These are phyloP conservation scores for Torrubiellomyces zombiae DNA, from an alignment of 2,329 filamentous ascomycete genomes.

Conservation along the genomic window DNA sequence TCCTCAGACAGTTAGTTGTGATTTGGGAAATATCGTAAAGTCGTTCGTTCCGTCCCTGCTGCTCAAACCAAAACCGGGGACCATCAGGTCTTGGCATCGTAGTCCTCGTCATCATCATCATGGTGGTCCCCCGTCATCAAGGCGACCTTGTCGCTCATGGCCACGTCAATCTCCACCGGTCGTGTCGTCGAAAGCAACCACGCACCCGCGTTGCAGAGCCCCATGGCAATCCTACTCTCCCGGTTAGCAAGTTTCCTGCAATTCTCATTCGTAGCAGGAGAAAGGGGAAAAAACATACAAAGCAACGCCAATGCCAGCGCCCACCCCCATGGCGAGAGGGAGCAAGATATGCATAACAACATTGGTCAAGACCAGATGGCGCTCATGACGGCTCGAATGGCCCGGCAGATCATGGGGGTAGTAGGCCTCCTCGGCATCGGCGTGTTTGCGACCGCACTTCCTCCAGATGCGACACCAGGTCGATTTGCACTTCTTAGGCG, in stretches of 20 bases:
- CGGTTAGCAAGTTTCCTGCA: constrained; percentile 10
- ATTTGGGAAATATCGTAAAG: no score
- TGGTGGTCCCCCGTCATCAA: constrained; percentile 24
- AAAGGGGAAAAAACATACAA: constrained; percentile 26
- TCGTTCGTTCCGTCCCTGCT: no score
- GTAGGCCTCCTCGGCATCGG: constrained; percentile 5
- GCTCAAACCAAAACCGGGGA: no score
- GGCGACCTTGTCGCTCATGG: constrained; percentile 34
- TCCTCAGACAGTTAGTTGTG: no score
- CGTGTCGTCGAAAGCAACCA: no score
- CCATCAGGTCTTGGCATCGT: constrained; percentile 9
- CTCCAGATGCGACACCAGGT: constrained; percentile 5
- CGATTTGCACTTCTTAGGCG: constrained; percentile 11
- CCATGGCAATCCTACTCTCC: constrained; percentile 39
- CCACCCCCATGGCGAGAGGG: constrained; percentile 51
- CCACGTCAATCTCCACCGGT: no score
- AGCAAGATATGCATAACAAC: constrained; percentile 47
- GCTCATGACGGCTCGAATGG: constrained; percentile 9
- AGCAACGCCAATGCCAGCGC: constrained; percentile 51
- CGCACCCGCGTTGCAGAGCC: constrained; percentile 44
- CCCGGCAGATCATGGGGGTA: constrained; percentile 10
- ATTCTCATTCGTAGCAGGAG: neutral
- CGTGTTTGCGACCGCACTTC: constrained; percentile 9
- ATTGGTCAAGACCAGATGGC: constrained; percentile 33
- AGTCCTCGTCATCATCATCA: constrained; percentile 13